These are phyloP conservation scores for Tetrapisispora namnaoensis DNA, from an alignment of 805 yeast species.

Conservation along the genomic window DNA sequence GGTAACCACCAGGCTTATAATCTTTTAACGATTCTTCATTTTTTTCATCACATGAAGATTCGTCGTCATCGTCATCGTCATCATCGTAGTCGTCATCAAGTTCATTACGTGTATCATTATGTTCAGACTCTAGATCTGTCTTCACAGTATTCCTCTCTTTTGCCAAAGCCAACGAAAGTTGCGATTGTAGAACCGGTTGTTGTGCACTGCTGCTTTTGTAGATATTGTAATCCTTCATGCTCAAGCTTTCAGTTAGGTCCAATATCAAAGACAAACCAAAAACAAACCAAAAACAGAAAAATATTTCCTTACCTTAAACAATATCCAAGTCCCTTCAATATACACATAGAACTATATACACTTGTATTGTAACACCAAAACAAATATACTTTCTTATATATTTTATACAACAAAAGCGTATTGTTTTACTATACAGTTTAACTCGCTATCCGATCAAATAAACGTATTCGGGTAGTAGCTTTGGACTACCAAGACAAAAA, in stretches of 20 bases:
- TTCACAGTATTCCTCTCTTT: neutral
- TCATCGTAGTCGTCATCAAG: constrained; percentile 18
- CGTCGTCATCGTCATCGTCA: constrained; percentile 28
- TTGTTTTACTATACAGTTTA: no score
- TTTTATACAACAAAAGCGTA: no score
- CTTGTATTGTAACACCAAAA: no score
- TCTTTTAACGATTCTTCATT: constrained; percentile 84
- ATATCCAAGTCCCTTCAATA: no score
- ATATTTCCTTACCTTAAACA: no score
- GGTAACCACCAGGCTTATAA: constrained; percentile 90
- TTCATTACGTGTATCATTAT: neutral
- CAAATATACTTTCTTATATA: no score
- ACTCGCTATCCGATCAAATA: no score
- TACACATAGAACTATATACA: no score
- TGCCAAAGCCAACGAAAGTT: neutral
- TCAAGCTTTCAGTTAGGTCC: neutral
- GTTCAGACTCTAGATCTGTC: neutral
- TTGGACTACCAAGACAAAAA: no score
- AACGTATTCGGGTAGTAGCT: no score
- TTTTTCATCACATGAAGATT: constrained; percentile 32
- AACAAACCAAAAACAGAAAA: no score
- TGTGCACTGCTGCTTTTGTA: neutral
- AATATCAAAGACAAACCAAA: no score
- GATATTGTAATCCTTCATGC: neutral
- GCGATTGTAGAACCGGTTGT: neutral